Percentiles rank a stretch among this genome's conserved stretches.
Evolutionary conservation across 345 rosid species (phyloP).

Genomic region (Pistacia vera): DNA sequence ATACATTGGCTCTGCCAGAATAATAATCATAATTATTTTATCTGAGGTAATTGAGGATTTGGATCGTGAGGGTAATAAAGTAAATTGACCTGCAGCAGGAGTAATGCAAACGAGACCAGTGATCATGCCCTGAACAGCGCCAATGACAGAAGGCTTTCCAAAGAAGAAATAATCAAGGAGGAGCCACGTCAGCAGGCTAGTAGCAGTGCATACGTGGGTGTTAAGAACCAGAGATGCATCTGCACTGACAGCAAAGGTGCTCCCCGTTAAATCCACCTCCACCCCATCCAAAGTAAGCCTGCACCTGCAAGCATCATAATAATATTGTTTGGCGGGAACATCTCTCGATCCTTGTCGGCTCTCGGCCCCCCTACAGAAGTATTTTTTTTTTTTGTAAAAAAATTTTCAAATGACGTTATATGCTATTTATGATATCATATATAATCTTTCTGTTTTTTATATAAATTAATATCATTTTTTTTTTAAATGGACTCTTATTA

Average conservation of each 20-base stretch:
- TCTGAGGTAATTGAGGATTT: background rate
- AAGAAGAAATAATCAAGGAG: constrained; percentile 34
- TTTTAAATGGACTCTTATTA: no score
- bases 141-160: constrained; percentile 45
- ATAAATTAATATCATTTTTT: background rate
- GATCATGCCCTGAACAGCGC: constrained; percentile 54
- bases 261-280: constrained; percentile 71
- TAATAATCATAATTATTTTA: background rate
- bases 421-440: no score
- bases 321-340: constrained; percentile 48
- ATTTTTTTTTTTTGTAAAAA: background rate
- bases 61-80: no score
- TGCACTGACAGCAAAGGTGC: constrained; percentile 37
- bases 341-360: constrained; percentile 42
- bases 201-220: constrained; percentile 51
- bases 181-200: constrained; percentile 53
- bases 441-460: no score
- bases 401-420: no score
- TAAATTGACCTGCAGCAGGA: constrained; percentile 41
- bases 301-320: constrained; percentile 56
- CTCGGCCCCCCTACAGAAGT: constrained; percentile 46
- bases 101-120: constrained; percentile 63
- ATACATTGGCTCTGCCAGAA: no score
- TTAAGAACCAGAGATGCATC: constrained; percentile 55
- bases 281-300: constrained; percentile 65